Conservation (phyloP, 2,329 filamentous ascomycete genomes). For the Nemania sp. region DNA sequence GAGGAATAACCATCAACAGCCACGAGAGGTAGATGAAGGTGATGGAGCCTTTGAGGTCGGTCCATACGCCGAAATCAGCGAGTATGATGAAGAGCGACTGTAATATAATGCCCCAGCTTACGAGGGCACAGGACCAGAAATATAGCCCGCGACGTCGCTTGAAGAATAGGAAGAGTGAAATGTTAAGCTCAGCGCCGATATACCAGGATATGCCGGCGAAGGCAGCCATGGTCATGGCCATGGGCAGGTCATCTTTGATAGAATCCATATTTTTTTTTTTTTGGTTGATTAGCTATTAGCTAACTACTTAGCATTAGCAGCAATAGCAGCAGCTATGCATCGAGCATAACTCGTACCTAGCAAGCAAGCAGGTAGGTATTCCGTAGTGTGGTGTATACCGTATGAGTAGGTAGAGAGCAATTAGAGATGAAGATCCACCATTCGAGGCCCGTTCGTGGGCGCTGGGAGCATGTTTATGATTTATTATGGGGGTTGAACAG, state of each 20-base stretch:
- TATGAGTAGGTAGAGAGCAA: background rate
- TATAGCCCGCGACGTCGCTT: slow-evolving; percentile 51
- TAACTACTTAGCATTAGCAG: slow-evolving; percentile 6
- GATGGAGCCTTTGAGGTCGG: slow-evolving; percentile 41
- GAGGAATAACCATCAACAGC: slow-evolving; percentile 51
- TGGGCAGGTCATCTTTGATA: slow-evolving; percentile 35
- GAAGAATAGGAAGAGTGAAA: slow-evolving; percentile 50
- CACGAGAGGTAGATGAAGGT: slow-evolving; percentile 51
- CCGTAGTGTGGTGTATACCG: background rate
- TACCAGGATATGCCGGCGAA: slow-evolving; percentile 54
- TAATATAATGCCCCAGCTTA: slow-evolving; percentile 49
- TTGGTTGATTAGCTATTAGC: background rate
- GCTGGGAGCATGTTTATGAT: slow-evolving; percentile 34
- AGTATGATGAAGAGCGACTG: slow-evolving; percentile 51
- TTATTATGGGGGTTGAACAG: background rate
- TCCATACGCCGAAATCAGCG: slow-evolving; percentile 50
- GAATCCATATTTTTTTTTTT: slow-evolving; percentile 24
- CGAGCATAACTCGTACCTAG: slow-evolving; percentile 18
- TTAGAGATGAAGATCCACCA: slow-evolving; percentile 26
- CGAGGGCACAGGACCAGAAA: slow-evolving; percentile 50
- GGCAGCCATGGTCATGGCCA: slow-evolving; percentile 53
- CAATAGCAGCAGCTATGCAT: slow-evolving; percentile 19
- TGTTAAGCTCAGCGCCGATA: slow-evolving; percentile 50
- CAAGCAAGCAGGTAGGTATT: background rate
- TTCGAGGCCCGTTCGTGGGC: slow-evolving; percentile 28